Base-by-base conservation (phyloP, 1,284 basidiomycete genomes). In the Pterulicium gracile region DNA sequence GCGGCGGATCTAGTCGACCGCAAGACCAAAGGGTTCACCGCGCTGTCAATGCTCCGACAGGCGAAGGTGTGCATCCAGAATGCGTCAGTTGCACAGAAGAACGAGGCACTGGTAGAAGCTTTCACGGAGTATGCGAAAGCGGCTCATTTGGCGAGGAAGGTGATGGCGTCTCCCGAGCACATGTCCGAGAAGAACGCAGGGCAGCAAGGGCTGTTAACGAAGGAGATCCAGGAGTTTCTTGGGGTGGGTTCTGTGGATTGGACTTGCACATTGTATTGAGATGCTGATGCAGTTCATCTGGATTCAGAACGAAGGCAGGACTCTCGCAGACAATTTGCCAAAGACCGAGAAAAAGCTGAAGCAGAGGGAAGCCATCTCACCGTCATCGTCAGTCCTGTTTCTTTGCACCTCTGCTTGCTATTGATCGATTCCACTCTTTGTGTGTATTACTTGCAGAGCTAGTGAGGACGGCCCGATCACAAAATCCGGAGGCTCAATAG, bases 111-210 rank as follows among this genome's bases (percentile, higher is more conserved):
- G 42, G 72, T 69, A 57, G 70, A 62, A 23, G 80, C 84, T 3
- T 68, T 82, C 35, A 67, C 66, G 39, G 68, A 73, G 19, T 73
- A 77, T 51, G 71, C 77, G 19, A 78, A 72, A 57, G 73, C 81
- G 4, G 82, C 75, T 0, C 71, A 67, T 21, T 64, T 88, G 3
- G 63, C 70, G 0, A 66, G 70, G 51, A 69, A 74, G 60, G 68
- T 75, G 41, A 71, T 82, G 65, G 72, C 77, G 24, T 73, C 75
- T 7, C 49, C 66, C 3, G 81, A 84, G 53, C 77, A 77, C 56
- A 64, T 67, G 52, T 65, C 69, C 40, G 73, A 76, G 51, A 64
- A 58, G 50, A 61, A 58, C 48, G 61, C 63, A 47, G 67, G 64
- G 44, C 68, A 69, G 55, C 68, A 69, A 51, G 72, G 73, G 14